Base-by-base conservation (phyloP, 208 protist species). In the Strigomonas culicis region DNA sequence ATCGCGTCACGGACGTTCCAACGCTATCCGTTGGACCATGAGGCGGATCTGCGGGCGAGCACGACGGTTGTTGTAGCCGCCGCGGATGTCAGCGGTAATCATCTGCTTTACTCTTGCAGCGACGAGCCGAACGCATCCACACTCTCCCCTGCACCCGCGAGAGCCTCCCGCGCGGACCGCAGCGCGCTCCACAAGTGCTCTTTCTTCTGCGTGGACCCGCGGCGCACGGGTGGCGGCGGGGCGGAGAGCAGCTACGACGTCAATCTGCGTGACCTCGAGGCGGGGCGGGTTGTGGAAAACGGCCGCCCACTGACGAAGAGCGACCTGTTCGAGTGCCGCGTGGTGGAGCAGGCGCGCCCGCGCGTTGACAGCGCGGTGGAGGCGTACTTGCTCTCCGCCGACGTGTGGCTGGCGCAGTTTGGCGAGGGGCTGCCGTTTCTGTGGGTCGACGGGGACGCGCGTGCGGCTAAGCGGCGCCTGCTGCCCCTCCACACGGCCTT, bases 401-500 rank as follows among this genome's bases (percentile, higher is more conserved):
- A 55, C 28, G 27, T 55, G 1, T 55, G 50, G 50, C 24, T 55
- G 1, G n/a, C 24, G 3, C 50, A 55, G 10, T 55, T 55, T 55
- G 50, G 50, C 39, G 50, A 55, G 27, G 27, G 50, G 27, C 28
- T 55, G 2, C 50, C 50, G 10, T 55, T 32, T 55, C 50, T 32
- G 2, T 34, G 28, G 27, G 27, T n/a, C 7, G 28, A 55, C 50
- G 21, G 2, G 46, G 2, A 28, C 27, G 24, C 2, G 4, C 27
- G 7, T 27, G 24, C 2, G 2, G 27, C 31, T 15, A 27, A 36
- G 53, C n/a, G 10, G 11, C 63, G 69, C 1, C 49, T 72, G 10
- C 0, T 72, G 30, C 68, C 69, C 2, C 39, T 68, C 34, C 61
- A 74, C 61, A 74, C 63, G 4, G 47, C 39, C 25, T 32, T 31